Base-by-base conservation (phyloP, 2,329 filamentous ascomycete species). In the Epicoccum nigrum region DNA sequence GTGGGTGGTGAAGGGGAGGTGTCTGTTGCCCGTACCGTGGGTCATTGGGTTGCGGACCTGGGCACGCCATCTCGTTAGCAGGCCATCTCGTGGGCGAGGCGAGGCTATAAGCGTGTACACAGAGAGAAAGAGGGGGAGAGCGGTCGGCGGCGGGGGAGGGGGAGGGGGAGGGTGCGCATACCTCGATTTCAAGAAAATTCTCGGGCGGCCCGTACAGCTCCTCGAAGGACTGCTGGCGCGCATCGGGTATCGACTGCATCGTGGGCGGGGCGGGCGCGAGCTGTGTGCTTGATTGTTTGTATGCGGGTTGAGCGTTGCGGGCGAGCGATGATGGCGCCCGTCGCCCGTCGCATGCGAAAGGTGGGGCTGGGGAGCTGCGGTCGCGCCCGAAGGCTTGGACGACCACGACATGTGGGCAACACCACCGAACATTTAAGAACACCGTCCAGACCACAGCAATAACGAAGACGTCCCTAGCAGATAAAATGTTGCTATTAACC, bases 121-220 rank as follows among this genome's bases (percentile, higher is more conserved):
- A n/a, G n/a, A n/a, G 34, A 5, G 19, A 25, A 27, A 27, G 23
- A 27, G n/a, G n/a, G n/a, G n/a, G n/a, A n/a, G n/a, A n/a, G n/a
- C n/a, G n/a, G n/a, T n/a, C n/a, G n/a, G n/a, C n/a, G n/a, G 23
- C 23, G 11, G 19, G 12, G 32, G 5, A 17, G 33, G 48, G 40
- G 47, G 34, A 20, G 50, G 45, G 23, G 46, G 54, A 35, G 45
- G 34, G 28, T 11, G 54, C 40, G 40, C 56, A 41, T 74, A 94
- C 92, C 82, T 99, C 94, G 59, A 99, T 96, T 81, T 99, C 94
- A 46, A 99, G 84, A 73, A 97, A 97, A 81, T 99, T 99, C 82
- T 99, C 94, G 5, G 94, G 94, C 39, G 93, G 91, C 12, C 92
- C 94, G 76, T 99, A 99, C 74, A 97, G 96, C 82, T 99, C 94